These are phyloP conservation scores for Colletotrichum godetiae DNA, from an alignment of 2,329 filamentous ascomycete genomes.

Conservation along the genomic window DNA sequence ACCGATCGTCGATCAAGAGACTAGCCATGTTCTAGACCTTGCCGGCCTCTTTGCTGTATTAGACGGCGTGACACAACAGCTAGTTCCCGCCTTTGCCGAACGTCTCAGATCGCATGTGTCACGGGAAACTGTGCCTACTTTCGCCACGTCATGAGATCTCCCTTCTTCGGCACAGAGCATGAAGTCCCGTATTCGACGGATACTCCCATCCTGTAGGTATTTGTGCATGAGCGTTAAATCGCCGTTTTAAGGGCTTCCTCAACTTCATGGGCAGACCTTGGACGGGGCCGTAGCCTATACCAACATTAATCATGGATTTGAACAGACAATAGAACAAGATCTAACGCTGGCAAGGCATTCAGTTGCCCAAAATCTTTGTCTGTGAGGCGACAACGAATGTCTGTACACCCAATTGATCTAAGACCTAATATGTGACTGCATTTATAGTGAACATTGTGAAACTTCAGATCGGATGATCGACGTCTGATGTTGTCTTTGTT, in stretches of 20 bases:
- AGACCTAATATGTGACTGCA: not conserved
- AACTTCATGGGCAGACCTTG: too few species aligned
- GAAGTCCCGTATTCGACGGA: too few species aligned
- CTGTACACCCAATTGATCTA: not conserved
- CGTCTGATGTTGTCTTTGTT: not conserved
- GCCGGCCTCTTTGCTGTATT: too few species aligned
- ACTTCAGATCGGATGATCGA: not conserved
- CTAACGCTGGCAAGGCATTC: too few species aligned
- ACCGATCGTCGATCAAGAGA: not conserved
- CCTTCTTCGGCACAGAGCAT: too few species aligned
- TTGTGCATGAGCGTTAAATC: too few species aligned
- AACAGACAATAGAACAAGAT: too few species aligned
- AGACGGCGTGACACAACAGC: not conserved
- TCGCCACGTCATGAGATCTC: not conserved
- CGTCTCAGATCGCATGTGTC: not conserved
- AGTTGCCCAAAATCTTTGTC: too few species aligned
- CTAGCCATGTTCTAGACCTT: not conserved
- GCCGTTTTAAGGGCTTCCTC: too few species aligned
- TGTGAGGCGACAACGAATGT: not conserved
- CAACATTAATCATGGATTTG: too few species aligned
- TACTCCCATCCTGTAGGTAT: too few species aligned
- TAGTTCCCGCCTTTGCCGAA: not conserved
- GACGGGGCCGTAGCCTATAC: too few species aligned
- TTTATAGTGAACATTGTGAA: not conserved
- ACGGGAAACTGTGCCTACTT: not conserved